Base-by-base conservation (phyloP, 805 yeast species). In the Suhomyces xylopsoci region DNA sequence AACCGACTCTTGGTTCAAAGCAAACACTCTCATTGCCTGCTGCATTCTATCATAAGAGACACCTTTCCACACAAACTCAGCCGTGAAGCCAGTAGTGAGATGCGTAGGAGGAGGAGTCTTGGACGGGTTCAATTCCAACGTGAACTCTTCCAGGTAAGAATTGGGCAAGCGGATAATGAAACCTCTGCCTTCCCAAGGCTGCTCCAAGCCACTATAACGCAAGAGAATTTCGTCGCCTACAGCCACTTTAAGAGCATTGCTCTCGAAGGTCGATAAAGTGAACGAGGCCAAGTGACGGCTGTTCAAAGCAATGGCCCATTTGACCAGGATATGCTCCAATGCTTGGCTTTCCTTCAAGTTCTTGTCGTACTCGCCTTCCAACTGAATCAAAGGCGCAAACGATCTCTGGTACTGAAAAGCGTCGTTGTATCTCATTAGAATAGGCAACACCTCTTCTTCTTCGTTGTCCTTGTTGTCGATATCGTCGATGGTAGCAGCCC, bases 11-110 rank as follows among this genome's bases (percentile, higher is more conserved):
- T 84, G 79, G 49, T 84, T 80, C 7, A 82, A 71, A 3, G 97
- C 97, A 72, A 92, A 89, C 5, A 63, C 63, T 52, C 77, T 81
- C 69, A 92, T 70, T 0, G 97, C 94, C 19, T 73, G 71, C 70
- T 89, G 96, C 94, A 90, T 89, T 62, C 97, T 80, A 41, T 81
- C 85, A 64, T 85, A 91, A 1, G 96, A 76, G 2, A 85, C 83
- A 14, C 93, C 94, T 59, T 88, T 88, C 97, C 97, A 92, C 49
- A 88, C 89, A 64, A 90, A 87, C 60, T 89, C 93, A 0, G 92
- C 91, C 1, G 92, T 82, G 66, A 89, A 92, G 20, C 85, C 89
- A 4, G 82, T 77, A 1, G 80, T 78, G 38, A 80, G 64, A 55
- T 84, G 77, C 2, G 85, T 80, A 49, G 88, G 88, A 1, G 59